A percentile compares a stretch with the other conserved stretches of the same genome.
Evolutionary conservation across 2,329 filamentous ascomycete genomes (phyloP).

Genomic region (Thelonectria rubi): DNA sequence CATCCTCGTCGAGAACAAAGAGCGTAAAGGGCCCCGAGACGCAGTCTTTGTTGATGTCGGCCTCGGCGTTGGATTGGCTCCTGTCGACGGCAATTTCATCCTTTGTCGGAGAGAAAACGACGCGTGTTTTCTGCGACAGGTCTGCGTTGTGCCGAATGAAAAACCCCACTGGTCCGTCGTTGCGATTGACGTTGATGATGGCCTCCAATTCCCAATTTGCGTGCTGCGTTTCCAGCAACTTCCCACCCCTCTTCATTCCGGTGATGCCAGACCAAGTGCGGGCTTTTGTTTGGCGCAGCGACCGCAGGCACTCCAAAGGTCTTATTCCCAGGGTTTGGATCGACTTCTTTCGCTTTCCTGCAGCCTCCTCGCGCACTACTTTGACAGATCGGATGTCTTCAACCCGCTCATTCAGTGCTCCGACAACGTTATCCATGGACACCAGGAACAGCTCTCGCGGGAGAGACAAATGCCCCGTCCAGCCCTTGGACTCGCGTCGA

Average conservation of each 20-base stretch:
- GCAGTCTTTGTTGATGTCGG: conserved; percentile 47
- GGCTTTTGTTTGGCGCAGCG: conserved; percentile 30
- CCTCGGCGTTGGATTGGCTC: conserved; percentile 43
- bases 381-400: conserved; percentile 54
- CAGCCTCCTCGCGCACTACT: not conserved
- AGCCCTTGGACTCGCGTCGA: conserved; percentile 55
- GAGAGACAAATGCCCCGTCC: conserved; percentile 59
- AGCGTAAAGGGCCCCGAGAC: conserved; percentile 57
- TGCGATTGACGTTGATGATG: conserved; percentile 27
- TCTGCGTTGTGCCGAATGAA: conserved; percentile 42
- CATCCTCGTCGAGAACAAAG: conserved; percentile 42
- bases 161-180: conserved; percentile 30
- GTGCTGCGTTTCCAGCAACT: conserved; percentile 11
- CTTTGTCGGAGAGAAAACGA: conserved; percentile 49
- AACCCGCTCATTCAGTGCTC: conserved; percentile 49
- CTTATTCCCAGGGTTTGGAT: conserved; percentile 56
- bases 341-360: conserved; percentile 41
- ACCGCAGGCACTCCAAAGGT: conserved; percentile 33
- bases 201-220: conserved; percentile 41
- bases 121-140: conserved; percentile 44
- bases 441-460: conserved; percentile 55
- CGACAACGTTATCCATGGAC: conserved; percentile 48
- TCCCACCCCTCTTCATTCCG: not conserved
- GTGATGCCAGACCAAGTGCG: conserved; percentile 24
- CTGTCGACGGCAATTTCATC: conserved; percentile 55